Percentiles rank a stretch among this genome's conserved stretches.
Conservation (phyloP, 345 rosid genomes). For the Chamaenerion angustifolium region DNA sequence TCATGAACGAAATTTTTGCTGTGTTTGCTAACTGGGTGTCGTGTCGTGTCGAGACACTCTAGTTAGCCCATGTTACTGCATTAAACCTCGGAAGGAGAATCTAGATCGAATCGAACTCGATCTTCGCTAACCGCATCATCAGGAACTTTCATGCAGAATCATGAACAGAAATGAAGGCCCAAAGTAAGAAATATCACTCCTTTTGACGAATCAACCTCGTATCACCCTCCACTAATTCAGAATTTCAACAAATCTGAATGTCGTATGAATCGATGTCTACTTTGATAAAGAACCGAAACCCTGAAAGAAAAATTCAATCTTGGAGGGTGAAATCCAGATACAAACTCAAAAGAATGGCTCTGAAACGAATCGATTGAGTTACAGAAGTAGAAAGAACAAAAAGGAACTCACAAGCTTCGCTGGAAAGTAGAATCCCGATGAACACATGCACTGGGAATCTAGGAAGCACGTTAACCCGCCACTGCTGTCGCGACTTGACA, state of each 20-base stretch:
- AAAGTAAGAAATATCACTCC: neutral
- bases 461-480: too few relatives aligned
- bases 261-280: too few relatives aligned
- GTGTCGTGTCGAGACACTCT: neutral
- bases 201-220: constrained; percentile 4
- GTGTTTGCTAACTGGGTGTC: neutral
- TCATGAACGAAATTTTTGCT: constrained; percentile 27
- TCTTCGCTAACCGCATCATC: too few relatives aligned
- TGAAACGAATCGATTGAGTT: too few relatives aligned
- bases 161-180: too few relatives aligned
- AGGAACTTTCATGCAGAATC: too few relatives aligned
- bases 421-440: neutral
- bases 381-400: neutral
- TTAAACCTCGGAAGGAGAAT: too few relatives aligned
- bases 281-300: neutral
- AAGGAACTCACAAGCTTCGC: neutral
- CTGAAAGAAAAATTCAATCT: neutral
- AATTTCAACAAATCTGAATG: neutral
- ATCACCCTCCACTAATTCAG: neutral
- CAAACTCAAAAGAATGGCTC: too few relatives aligned
- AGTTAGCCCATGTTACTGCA: neutral
- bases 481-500: neutral
- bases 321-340: neutral
- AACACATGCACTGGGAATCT: neutral
- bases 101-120: too few relatives aligned